phyloP scores from a whole-genome alignment of 257 asterid genomes.

The Solanum peruvianum region DNA sequence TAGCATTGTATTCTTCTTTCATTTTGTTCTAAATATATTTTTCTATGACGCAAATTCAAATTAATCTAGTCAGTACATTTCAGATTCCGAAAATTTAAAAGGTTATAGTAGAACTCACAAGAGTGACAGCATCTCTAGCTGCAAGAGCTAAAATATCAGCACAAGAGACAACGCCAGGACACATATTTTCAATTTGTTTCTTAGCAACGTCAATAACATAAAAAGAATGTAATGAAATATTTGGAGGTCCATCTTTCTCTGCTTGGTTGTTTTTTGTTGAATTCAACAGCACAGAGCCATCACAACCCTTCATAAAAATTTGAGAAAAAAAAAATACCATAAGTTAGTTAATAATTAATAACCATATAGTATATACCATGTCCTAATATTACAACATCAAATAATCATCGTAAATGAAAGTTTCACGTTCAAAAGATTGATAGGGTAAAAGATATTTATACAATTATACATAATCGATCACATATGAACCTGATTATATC shows the following conservation, averaged over 20 bases:
- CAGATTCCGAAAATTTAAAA: neutral
- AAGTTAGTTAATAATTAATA: neutral
- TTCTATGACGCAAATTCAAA: neutral
- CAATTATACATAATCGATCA: neutral
- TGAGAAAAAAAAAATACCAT: neutral
- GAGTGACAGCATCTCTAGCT: constrained; percentile 67
- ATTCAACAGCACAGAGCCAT: constrained; percentile 68
- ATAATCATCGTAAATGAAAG: neutral
- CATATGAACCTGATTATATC: neutral
- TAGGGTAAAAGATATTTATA: neutral
- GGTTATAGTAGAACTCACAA: constrained; percentile 26
- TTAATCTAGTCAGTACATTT: neutral
- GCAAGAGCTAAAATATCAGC: constrained; percentile 82
- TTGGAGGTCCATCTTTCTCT: constrained; percentile 79
- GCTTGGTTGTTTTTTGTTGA: constrained; percentile 36
- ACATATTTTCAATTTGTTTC: constrained; percentile 43
- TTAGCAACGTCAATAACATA: constrained; percentile 66
- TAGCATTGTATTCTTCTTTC: neutral
- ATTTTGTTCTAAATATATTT: neutral
- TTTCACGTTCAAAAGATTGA: neutral
- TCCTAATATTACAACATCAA: neutral
- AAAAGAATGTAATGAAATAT: constrained; percentile 74
- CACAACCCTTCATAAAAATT: constrained; percentile 52
- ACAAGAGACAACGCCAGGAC: constrained; percentile 85
- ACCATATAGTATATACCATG: neutral